Conservation (phyloP, 2,329 filamentous ascomycete genomes). For the Neopestalotiopsis rosae region DNA sequence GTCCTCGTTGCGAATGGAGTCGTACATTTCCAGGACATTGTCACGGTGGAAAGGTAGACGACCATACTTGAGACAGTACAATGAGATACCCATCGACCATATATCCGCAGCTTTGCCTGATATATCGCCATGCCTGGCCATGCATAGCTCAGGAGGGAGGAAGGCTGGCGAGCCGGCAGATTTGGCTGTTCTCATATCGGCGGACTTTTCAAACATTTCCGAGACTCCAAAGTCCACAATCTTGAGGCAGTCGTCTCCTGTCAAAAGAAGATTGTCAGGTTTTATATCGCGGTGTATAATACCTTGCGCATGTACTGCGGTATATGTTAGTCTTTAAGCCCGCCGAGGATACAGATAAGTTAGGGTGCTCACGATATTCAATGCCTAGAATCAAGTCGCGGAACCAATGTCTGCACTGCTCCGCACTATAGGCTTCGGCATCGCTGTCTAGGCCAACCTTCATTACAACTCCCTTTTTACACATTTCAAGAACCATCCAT, state of each 20-base stretch:
- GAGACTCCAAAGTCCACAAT: slow-evolving; percentile 99
- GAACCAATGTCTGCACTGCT: slow-evolving; percentile 89
- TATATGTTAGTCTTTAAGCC: neutral
- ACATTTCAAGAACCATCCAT: slow-evolving; percentile 99
- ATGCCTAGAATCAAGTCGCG: slow-evolving; percentile 93
- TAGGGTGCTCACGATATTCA: slow-evolving; percentile 74
- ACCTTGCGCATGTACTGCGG: slow-evolving; percentile 84
- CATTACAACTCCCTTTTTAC: slow-evolving; percentile 97
- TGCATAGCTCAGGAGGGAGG: slow-evolving; percentile 89
- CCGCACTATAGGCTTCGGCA: slow-evolving; percentile 81
- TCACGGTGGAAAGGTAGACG: slow-evolving; percentile 83
- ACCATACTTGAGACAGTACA: slow-evolving; percentile 92
- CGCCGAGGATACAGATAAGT: neutral
- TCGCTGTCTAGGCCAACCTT: slow-evolving; percentile 87
- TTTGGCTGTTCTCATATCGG: slow-evolving; percentile 90
- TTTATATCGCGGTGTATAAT: slow-evolving; percentile 98
- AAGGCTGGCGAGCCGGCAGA: slow-evolving; percentile 95
- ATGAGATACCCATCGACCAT: slow-evolving; percentile 97
- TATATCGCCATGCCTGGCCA: slow-evolving; percentile 83
- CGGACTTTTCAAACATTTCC: slow-evolving; percentile 90
- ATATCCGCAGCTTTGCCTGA: slow-evolving; percentile 92
- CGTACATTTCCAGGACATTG: slow-evolving; percentile 84
- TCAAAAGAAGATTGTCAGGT: slow-evolving; percentile 92
- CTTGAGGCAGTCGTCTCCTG: slow-evolving; percentile 90
- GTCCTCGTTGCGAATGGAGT: slow-evolving; percentile 79